Conservation (phyloP, 2,329 filamentous ascomycete species). For the Blumeria graminis region DNA sequence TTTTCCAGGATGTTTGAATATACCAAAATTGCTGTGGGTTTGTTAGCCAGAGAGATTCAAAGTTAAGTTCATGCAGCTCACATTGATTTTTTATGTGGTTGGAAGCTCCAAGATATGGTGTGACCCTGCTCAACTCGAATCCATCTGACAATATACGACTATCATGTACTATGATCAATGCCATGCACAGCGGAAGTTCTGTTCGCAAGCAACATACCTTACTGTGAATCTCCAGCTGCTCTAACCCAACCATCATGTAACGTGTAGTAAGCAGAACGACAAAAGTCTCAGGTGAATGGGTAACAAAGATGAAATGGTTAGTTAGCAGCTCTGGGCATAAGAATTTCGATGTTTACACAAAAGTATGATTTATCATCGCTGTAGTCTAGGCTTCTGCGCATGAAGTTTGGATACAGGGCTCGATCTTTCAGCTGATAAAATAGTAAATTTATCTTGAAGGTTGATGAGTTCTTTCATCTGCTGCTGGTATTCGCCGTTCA, state of each 20-base stretch:
- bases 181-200: slow-evolving; percentile 3
- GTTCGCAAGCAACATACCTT: slow-evolving; percentile 35
- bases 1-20: slow-evolving; percentile 83
- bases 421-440: too few species aligned
- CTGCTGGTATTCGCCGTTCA: too few species aligned
- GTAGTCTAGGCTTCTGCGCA: too few species aligned
- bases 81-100: slow-evolving; percentile 95
- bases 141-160: slow-evolving; percentile 98
- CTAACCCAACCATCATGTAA: slow-evolving; percentile 67
- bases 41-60: slow-evolving; percentile 5
- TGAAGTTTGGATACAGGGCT: too few species aligned
- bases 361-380: too few species aligned
- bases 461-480: too few species aligned
- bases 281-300: too few species aligned
- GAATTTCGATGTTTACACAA: too few species aligned
- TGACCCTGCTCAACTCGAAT: slow-evolving; percentile 73
- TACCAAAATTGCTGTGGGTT: slow-evolving; percentile 55
- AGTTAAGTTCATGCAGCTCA: slow-evolving; percentile 16
- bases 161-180: slow-evolving; percentile 5
- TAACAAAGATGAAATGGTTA: too few species aligned
- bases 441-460: too few species aligned
- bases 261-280: too few species aligned
- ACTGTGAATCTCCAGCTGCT: slow-evolving; percentile 92
- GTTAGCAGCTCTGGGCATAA: too few species aligned
- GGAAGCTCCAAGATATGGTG: slow-evolving; percentile 91